phyloP scores from a whole-genome alignment of 192 early-diverging fungal species.

The Backusella liffmaniae region DNA sequence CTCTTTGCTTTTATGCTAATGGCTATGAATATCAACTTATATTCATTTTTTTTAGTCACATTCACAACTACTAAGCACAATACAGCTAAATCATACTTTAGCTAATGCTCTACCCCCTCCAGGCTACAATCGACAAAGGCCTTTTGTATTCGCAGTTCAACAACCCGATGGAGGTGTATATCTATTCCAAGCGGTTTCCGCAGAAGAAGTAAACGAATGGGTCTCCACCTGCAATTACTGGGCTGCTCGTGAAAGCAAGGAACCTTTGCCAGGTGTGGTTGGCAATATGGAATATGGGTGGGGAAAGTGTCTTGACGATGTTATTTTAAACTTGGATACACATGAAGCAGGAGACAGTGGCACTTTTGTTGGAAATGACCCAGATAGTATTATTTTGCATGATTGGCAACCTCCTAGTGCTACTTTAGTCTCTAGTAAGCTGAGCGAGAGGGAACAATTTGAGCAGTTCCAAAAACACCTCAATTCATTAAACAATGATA shows the following conservation, averaged over 20 bases:
- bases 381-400: slow-evolving; percentile 38
- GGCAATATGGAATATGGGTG: slow-evolving; percentile 94
- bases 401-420: slow-evolving; percentile 51
- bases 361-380: slow-evolving; percentile 19
- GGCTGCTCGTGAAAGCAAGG: slow-evolving; percentile 87
- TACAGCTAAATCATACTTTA: slow-evolving; percentile 76
- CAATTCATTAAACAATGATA: slow-evolving; percentile 58
- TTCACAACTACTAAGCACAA: slow-evolving; percentile 39
- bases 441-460: slow-evolving; percentile 50
- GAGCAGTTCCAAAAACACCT: slow-evolving; percentile 61
- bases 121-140: slow-evolving; percentile 74
- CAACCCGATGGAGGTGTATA: slow-evolving; percentile 77
- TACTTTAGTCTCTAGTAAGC: slow-evolving; percentile 33
- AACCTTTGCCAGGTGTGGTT: slow-evolving; percentile 82
- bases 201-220: slow-evolving; percentile 75
- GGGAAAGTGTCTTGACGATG: slow-evolving; percentile 51
- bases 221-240: slow-evolving; percentile 88
- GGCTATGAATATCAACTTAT: too few relatives aligned
- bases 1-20: not conserved
- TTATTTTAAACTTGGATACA: slow-evolving; percentile 15
- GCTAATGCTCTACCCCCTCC: slow-evolving; percentile 83
- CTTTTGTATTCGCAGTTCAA: slow-evolving; percentile 84
- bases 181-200: slow-evolving; percentile 77
- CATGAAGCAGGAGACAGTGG: slow-evolving; percentile 3
- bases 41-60: slow-evolving; percentile 17